phyloP scores from a whole-genome alignment of 2,329 filamentous ascomycete genomes.

The Trichoderma cornu-damae region DNA sequence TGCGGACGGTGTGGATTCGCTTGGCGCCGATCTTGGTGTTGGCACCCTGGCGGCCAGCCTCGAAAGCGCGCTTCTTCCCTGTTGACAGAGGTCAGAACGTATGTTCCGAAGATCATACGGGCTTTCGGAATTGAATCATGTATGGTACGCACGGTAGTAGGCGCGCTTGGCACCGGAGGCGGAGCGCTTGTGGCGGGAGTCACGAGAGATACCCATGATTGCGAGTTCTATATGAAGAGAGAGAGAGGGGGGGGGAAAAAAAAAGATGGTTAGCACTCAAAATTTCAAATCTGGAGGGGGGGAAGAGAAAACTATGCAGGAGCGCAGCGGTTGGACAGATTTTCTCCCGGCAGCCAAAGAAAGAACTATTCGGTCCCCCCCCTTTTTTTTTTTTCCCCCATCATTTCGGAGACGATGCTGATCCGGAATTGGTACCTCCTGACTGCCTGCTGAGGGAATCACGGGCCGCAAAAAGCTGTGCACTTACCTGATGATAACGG shows the following conservation, averaged over 20 bases:
- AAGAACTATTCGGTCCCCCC: too few species aligned
- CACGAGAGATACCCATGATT: constrained; percentile 99
- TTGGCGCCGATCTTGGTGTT: constrained; percentile 98
- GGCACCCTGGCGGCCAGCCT: constrained; percentile 98
- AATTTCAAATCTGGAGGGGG: constrained; percentile 26
- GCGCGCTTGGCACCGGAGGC: constrained; percentile 97
- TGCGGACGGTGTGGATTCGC: constrained; percentile 94
- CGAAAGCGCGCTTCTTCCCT: constrained; percentile 98
- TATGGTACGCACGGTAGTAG: constrained; percentile 70
- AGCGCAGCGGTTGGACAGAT: not conserved
- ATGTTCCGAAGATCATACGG: constrained; percentile 56
- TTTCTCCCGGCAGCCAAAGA: constrained; percentile 18
- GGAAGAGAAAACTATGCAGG: constrained; percentile 19
- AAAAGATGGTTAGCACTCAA: not conserved
- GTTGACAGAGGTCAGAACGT: constrained; percentile 69
- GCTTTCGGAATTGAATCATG: constrained; percentile 49
- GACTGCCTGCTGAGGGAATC: not conserved
- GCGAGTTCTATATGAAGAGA: constrained; percentile 52
- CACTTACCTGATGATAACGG: constrained; percentile 46
- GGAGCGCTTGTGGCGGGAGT: constrained; percentile 99
- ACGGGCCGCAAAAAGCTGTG: not conserved
- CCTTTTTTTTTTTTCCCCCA: not conserved
- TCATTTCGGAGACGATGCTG: not conserved
- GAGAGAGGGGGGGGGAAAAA: not conserved
- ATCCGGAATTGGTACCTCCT: not conserved